phyloP scores from a whole-genome alignment of 129 eudicot genomes.

The Lonicera japonica region DNA sequence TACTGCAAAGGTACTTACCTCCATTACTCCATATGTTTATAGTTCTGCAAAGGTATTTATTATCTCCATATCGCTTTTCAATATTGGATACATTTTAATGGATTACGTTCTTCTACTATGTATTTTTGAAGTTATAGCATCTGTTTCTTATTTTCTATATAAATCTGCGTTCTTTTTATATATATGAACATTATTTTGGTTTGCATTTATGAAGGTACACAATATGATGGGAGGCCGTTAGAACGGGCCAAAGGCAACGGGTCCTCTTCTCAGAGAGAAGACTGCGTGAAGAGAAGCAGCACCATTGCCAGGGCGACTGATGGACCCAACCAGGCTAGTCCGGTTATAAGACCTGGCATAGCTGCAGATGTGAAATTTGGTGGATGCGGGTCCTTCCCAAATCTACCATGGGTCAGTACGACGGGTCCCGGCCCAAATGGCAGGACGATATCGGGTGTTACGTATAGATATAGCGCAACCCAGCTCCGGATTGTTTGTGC shows the following conservation, averaged over 20 bases:
- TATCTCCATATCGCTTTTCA: too few species aligned
- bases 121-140: too few species aligned
- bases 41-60: too few species aligned
- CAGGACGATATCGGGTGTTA: slow-evolving; percentile 75
- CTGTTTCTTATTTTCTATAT: too few species aligned
- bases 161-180: too few species aligned
- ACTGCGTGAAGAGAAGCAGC: slow-evolving; percentile 32
- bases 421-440: slow-evolving; percentile 79
- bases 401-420: slow-evolving; percentile 89
- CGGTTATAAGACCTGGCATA: slow-evolving; percentile 73
- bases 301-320: too few species aligned
- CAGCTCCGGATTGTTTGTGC: slow-evolving; percentile 82
- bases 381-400: slow-evolving; percentile 73
- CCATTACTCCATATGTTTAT: too few species aligned
- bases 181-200: too few species aligned
- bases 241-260: slow-evolving; percentile 46
- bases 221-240: slow-evolving; percentile 19
- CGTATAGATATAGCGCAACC: slow-evolving; percentile 62
- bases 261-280: slow-evolving; percentile 39
- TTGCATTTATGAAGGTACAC: neutral
- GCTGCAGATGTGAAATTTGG: slow-evolving; percentile 73
- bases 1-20: too few species aligned
- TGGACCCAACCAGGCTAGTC: slow-evolving; percentile 31
- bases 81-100: too few species aligned
- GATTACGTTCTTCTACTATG: too few species aligned